These are phyloP conservation scores for Boletus smithii DNA, from an alignment of 1,284 basidiomycete species.

Conservation along the genomic window DNA sequence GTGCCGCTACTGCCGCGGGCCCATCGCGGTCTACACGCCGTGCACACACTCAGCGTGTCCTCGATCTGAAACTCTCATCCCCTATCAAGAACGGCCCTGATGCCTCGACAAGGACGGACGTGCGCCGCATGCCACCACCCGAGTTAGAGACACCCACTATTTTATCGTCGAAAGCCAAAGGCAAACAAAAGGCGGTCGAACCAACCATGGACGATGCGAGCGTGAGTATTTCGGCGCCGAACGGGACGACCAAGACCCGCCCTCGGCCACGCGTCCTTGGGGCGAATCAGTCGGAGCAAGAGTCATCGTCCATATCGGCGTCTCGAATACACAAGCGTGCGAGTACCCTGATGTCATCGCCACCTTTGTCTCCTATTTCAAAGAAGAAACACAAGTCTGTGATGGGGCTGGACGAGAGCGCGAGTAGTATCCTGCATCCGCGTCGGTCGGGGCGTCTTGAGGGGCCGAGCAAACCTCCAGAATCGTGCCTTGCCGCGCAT, in stretches of 20 bases:
- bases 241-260: slow-evolving; percentile 15
- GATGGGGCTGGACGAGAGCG: slow-evolving; percentile 8
- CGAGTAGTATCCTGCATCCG: slow-evolving; percentile 1
- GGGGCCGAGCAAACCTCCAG: slow-evolving; percentile 16
- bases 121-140: slow-evolving; percentile 9
- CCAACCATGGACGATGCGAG: slow-evolving; percentile 33
- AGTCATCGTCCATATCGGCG: slow-evolving; percentile 11
- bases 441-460: slow-evolving; percentile 29
- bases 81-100: slow-evolving; percentile 13
- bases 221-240: slow-evolving; percentile 10
- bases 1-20: slow-evolving; percentile 40
- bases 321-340: slow-evolving; percentile 19
- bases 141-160: slow-evolving; percentile 2
- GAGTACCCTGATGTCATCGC: slow-evolving; percentile 11
- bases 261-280: slow-evolving; percentile 4
- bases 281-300: slow-evolving; percentile 9
- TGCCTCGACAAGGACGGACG: slow-evolving; percentile 12
- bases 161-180: slow-evolving; percentile 31
- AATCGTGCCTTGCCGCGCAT: background rate
- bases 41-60: slow-evolving; percentile 52
- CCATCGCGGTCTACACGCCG: slow-evolving; percentile 64
- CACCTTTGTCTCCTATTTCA: slow-evolving; percentile 18
- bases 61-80: slow-evolving; percentile 34
- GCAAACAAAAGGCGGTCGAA: slow-evolving; percentile 33
- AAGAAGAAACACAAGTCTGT: slow-evolving; percentile 29